These are phyloP conservation scores for Aegilops longissima DNA, from an alignment of 176 grass and related monocot genomes.

Conservation along the genomic window DNA sequence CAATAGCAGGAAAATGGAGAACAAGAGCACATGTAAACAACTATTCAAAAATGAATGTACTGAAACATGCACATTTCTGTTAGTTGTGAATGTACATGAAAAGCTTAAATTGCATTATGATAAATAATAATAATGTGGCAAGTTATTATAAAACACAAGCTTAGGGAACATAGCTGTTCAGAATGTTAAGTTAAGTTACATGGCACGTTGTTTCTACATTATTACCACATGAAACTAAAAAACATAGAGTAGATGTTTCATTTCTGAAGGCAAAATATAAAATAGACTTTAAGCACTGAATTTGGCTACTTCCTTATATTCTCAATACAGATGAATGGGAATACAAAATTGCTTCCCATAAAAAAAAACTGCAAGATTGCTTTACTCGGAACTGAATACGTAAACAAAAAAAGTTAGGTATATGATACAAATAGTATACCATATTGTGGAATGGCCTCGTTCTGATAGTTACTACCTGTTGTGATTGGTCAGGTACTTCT, in stretches of 20 bases:
- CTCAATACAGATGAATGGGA: neutral
- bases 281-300: slow-evolving; percentile 19
- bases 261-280: neutral
- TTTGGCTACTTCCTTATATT: neutral
- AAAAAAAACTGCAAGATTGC: neutral
- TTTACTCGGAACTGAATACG: neutral
- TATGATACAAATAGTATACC: neutral
- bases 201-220: neutral
- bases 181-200: neutral
- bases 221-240: slow-evolving; percentile 5
- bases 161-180: neutral
- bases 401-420: neutral
- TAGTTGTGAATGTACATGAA: neutral
- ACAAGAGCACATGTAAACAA: slow-evolving; percentile 27
- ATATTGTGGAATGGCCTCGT: neutral
- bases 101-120: neutral
- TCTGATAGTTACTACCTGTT: slow-evolving; percentile 33
- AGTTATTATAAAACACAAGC: neutral
- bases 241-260: neutral
- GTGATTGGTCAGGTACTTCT: slow-evolving; percentile 18
- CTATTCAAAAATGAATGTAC: slow-evolving; percentile 23
- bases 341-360: neutral
- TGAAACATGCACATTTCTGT: neutral
- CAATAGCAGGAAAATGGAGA: slow-evolving; percentile 29
- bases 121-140: neutral